Evolutionary conservation across 1,284 basidiomycete genomes (phyloP), one percentile per base, ranked within the genome.

Genomic region (Irpex sp.): DNA sequence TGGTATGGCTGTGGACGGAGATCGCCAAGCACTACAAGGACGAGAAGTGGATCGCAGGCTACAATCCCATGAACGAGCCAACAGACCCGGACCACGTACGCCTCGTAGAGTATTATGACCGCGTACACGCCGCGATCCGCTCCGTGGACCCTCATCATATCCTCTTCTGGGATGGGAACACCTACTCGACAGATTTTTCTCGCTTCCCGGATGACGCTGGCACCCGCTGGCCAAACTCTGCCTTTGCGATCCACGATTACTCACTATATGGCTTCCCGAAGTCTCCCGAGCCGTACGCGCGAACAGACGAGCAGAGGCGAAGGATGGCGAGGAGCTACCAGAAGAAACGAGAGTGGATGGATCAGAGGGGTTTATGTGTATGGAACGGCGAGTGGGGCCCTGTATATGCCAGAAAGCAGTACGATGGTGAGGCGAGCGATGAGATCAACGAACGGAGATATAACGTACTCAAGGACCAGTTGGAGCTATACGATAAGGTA

Each of bases 321-420:
- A 68, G 82, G 49, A 70, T 91, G 65, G 71, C 71, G 63, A 74
- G 78, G 59, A 82, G 80, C 52, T 91, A 88, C 67, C 77, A 84
- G 68, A 82, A 83, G 74, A 91, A 92, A 73, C 75, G 84, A 23
- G 76, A 78, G 60, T 88, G 86, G 87, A 86, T 88, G 82, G 85
- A 88, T 66, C 72, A 79, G 65, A 74, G 76, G 18, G 83, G 82
- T 0, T 74, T 88, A 21, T 88, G 86, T 58, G 87, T 88, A 14
- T 90, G 88, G 88, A 90, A 90, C 67, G 85, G 89, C 64, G 88
- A 90, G 73, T 91, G 87, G 80, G 86, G 86, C 1, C 84, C 86
- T 0, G 86, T 88, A 12, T 87, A 87, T 65, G 86, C 84, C 3
- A 72, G 85, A 42, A 65, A 58, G 60, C 73, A 80, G 65, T 87